phyloP scores from a whole-genome alignment of 352 stramenopile species.

The Plasmopara halstedii region DNA sequence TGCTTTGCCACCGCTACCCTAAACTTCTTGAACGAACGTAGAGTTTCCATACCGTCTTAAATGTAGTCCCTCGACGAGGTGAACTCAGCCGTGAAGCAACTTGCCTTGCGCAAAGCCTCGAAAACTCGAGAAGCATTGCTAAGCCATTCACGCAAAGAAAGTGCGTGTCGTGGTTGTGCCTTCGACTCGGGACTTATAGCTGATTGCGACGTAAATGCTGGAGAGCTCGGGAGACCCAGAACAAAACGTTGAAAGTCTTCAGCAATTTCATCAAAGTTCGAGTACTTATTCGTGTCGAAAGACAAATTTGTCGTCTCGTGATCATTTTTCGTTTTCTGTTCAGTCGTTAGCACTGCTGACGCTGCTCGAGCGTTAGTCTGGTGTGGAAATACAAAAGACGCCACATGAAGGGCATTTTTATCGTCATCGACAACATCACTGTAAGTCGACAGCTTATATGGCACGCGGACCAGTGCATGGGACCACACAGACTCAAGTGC shows the following conservation, averaged over 20 bases:
- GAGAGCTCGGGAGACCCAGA: conserved; percentile 20
- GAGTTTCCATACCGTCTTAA: too few relatives aligned
- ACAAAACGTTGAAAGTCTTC: conserved; percentile 23
- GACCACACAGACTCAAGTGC: conserved; percentile 33
- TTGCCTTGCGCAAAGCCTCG: conserved; percentile 60
- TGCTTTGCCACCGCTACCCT: too few relatives aligned
- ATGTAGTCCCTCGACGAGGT: conserved; percentile 28
- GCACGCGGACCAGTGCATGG: conserved; percentile 11
- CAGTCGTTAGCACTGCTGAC: not conserved
- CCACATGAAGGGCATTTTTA: conserved; percentile 1
- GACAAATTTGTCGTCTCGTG: not conserved
- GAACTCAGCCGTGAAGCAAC: conserved; percentile 47
- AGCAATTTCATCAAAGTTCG: conserved; percentile 27
- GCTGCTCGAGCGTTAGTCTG: conserved; percentile 1
- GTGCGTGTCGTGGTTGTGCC: conserved; percentile 15
- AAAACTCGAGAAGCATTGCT: conserved; percentile 62
- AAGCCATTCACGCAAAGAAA: conserved; percentile 72
- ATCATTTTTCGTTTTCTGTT: conserved; percentile 6
- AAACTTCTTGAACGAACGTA: too few relatives aligned
- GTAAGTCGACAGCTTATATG: conserved; percentile 10
- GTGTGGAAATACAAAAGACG: conserved; percentile 14
- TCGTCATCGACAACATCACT: conserved; percentile 1
- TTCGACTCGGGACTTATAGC: conserved; percentile 3
- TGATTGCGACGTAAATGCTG: conserved; percentile 16
- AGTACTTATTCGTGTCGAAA: conserved; percentile 12